Evolutionary conservation across 2,329 filamentous ascomycete species (phyloP).

Genomic region (Cercospora janseana): DNA sequence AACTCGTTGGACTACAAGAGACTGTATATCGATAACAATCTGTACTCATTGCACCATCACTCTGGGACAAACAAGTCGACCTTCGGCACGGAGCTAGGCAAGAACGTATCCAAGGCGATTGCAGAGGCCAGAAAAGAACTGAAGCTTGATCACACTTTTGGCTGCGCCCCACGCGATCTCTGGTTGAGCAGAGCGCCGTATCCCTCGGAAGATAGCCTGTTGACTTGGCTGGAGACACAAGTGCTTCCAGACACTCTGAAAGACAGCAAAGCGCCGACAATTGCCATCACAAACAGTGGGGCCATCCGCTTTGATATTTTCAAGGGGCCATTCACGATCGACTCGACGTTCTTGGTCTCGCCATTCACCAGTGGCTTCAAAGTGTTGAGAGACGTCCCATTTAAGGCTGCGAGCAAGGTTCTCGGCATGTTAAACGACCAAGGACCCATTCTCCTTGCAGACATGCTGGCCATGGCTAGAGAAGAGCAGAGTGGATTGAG

Average conservation of each 20-base stretch:
- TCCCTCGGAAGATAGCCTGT: conserved; percentile 71
- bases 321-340: conserved; percentile 83
- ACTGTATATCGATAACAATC: conserved; percentile 90
- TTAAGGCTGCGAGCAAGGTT: conserved; percentile 68
- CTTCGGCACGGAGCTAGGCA: conserved; percentile 74
- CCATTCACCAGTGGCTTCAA: conserved; percentile 80
- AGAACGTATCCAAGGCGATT: conserved; percentile 69
- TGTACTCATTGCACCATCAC: conserved; percentile 80
- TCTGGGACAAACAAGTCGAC: conserved; percentile 67
- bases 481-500: conserved; percentile 13
- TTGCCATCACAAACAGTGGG: conserved; percentile 84
- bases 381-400: conserved; percentile 78
- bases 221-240: conserved; percentile 72
- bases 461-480: conserved; percentile 27
- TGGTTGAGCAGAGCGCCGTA: conserved; percentile 82
- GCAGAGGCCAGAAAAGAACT: conserved; percentile 66
- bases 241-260: conserved; percentile 62
- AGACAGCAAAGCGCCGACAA: conserved; percentile 52
- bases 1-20: conserved; percentile 62
- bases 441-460: conserved; percentile 48
- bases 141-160: conserved; percentile 69
- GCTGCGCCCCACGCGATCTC: conserved; percentile 76
- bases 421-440: conserved; percentile 58
- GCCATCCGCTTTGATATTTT: conserved; percentile 95
- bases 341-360: conserved; percentile 80